A percentile compares a stretch with the other conserved stretches of the same genome.
phyloP scores from a whole-genome alignment of 106 monocot genomes.

The Dendrobium catenatum region DNA sequence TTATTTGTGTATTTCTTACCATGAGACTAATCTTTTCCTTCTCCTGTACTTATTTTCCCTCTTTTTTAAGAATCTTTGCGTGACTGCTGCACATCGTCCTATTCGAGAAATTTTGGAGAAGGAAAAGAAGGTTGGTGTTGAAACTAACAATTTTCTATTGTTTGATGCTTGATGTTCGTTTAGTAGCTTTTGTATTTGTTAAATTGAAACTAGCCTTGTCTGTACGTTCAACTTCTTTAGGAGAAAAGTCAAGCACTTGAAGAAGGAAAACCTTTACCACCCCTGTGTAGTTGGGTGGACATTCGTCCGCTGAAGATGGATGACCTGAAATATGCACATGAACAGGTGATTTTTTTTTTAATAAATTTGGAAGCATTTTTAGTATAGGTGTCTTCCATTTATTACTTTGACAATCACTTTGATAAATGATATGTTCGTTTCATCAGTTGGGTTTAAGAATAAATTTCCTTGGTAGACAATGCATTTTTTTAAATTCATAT shows the following conservation, averaged over 20 bases:
- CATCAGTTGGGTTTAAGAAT: not conserved
- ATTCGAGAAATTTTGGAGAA: slow-evolving; percentile 79
- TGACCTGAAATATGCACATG: slow-evolving; percentile 82
- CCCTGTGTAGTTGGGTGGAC: slow-evolving; percentile 33
- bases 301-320: slow-evolving; percentile 65
- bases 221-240: slow-evolving; percentile 28
- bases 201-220: not conserved
- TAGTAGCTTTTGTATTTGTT: not conserved
- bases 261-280: slow-evolving; percentile 53
- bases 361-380: not conserved
- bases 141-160: not conserved
- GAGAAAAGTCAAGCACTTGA: slow-evolving; percentile 57
- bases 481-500: not conserved
- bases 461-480: not conserved
- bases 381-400: not conserved
- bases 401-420: not conserved
- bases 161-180: not conserved
- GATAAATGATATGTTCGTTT: not conserved
- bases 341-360: slow-evolving; percentile 44
- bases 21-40: not conserved
- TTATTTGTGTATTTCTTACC: not conserved
- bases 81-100: slow-evolving; percentile 71
- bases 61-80: slow-evolving; percentile 68
- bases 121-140: slow-evolving; percentile 65
- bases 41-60: not conserved